A percentile compares a stretch with the other conserved stretches of the same genome.
phyloP scores from a whole-genome alignment of 2,329 filamentous ascomycete genomes.

The Alternaria ethzedia region DNA sequence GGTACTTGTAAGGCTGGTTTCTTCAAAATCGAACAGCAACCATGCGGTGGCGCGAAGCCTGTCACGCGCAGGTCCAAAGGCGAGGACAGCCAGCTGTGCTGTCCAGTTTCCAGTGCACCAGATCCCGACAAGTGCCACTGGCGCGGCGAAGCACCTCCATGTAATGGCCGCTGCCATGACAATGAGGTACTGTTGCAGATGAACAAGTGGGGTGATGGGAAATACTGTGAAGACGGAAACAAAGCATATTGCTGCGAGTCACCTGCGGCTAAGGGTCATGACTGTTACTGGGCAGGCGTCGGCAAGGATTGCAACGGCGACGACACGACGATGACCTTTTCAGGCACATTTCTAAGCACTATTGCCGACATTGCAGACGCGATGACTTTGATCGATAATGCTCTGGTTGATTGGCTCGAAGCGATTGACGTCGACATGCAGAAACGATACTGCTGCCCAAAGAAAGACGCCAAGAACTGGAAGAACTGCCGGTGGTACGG shows the following conservation, averaged over 20 bases:
- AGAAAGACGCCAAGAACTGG: constrained; percentile 31
- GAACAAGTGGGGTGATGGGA: constrained; percentile 29
- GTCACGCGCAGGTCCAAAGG: constrained; percentile 6
- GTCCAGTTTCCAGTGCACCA: constrained; percentile 20
- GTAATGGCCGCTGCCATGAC: constrained; percentile 14
- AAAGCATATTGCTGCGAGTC: constrained; percentile 39
- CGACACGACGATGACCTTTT: constrained; percentile 14
- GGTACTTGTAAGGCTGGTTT: constrained; percentile 38
- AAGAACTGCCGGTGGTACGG: constrained; percentile 49
- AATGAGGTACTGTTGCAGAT: background rate
- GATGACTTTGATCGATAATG: background rate
- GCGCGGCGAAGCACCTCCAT: constrained; percentile 37
- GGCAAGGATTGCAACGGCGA: constrained; percentile 5
- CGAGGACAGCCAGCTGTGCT: background rate
- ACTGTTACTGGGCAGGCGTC: constrained; percentile 28
- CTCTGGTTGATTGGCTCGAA: background rate
- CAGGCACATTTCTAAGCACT: constrained; percentile 2
- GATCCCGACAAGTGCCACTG: constrained; percentile 40
- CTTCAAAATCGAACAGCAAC: constrained; percentile 33
- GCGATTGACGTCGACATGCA: background rate
- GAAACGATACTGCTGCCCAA: constrained; percentile 38
- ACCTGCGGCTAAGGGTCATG: constrained; percentile 22
- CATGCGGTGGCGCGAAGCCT: constrained; percentile 30
- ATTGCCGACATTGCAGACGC: constrained; percentile 1
- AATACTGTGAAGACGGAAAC: constrained; percentile 17